Evolutionary conservation across 345 rosid species (phyloP), one percentile per base, ranked within the genome.

Genomic region (Durio zibethinus): DNA sequence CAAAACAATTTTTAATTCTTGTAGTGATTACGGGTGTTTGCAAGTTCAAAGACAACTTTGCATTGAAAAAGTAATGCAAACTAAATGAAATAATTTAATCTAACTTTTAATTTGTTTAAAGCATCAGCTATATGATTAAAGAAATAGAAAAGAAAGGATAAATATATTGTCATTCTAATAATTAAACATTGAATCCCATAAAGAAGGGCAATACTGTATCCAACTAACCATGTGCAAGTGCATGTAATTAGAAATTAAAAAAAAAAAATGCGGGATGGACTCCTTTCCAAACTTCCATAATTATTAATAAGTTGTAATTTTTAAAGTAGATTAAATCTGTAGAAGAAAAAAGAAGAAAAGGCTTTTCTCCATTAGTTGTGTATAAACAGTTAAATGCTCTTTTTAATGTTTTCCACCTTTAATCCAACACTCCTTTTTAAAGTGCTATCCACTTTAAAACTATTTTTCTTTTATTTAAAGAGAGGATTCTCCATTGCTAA

Each of bases 401-500:
- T 77, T 77, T 40, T 57, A 66, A 80, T 68, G 77, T 63, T 62
- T 76, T 27, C 68, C n/a, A 33, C 71, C 84, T 81, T 85, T 83
- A 78, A 77, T 77, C 71, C 84, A 79, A 79, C 76, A 20, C 83
- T 77, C 78, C 42, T 79, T 76, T 79, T 76, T 65, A 64, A 83
- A 83, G 84, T 83, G 78, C 78, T 62, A 38, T 43, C n/a, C 45
- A 38, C 80, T 76, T 57, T 75, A 8, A 36, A 47, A 31, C 77
- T 52, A 4, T 63, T 52, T 72, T n/a, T n/a, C n/a, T n/a, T n/a
- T n/a, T n/a, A n/a, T n/a, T n/a, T n/a, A n/a, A n/a, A n/a, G n/a
- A n/a, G n/a, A n/a, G n/a, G n/a, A n/a, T n/a, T n/a, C n/a, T n/a
- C n/a, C n/a, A n/a, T n/a, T n/a, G n/a, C n/a, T n/a, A n/a, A n/a